phyloP scores from a whole-genome alignment of 768 basidiomycete species.

The Tephrocybe sp. region DNA sequence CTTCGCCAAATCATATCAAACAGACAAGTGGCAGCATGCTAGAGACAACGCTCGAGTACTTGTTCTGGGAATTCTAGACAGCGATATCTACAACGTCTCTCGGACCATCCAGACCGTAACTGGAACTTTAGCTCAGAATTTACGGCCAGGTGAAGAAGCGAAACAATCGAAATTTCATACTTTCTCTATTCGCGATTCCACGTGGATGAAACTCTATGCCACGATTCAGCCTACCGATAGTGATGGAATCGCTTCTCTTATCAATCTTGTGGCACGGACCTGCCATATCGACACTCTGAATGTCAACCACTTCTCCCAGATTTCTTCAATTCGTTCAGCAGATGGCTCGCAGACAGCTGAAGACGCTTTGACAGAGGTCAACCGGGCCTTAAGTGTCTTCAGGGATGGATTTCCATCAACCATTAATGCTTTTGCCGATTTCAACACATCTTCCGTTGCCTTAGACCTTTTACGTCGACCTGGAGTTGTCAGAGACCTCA shows the following conservation, averaged over 20 bases:
- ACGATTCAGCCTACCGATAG: conserved; percentile 57
- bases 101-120: conserved; percentile 32
- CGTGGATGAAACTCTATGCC: conserved; percentile 73
- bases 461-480: conserved; percentile 55
- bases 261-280: conserved; percentile 56
- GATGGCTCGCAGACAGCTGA: conserved; percentile 22
- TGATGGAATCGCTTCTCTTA: conserved; percentile 56
- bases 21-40: conserved; percentile 34
- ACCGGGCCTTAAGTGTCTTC: conserved; percentile 55
- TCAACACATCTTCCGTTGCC: conserved; percentile 49
- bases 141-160: conserved; percentile 7
- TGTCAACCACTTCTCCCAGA: conserved; percentile 45
- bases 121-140: conserved; percentile 25
- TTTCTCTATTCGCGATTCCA: conserved; percentile 47
- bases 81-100: conserved; percentile 31
- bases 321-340: conserved; percentile 27
- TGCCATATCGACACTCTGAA: conserved; percentile 70
- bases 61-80: conserved; percentile 28
- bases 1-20: conserved; percentile 31
- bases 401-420: conserved; percentile 63
- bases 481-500: conserved; percentile 58
- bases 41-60: conserved; percentile 35
- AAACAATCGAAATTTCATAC: conserved; percentile 26
- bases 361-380: conserved; percentile 53
- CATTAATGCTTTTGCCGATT: conserved; percentile 66